A percentile compares a stretch with the other conserved stretches of the same genome.
Evolutionary conservation across 139 green algal genomes (phyloP).

Genomic region (Bryopsis sp.): DNA sequence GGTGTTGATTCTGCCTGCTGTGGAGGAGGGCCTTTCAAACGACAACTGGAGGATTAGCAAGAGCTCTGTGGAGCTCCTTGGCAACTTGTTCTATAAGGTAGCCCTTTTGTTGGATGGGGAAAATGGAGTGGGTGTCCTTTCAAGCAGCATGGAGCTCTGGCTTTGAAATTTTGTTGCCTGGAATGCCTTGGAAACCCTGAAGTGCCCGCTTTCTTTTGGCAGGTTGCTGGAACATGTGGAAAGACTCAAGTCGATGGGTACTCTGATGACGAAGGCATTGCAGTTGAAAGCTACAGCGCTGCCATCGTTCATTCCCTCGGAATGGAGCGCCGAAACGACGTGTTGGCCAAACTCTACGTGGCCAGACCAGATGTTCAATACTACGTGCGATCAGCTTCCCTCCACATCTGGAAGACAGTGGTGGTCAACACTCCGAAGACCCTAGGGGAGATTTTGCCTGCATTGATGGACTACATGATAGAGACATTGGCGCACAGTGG

Average conservation of each 20-base stretch:
- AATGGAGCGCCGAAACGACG: slow-evolving; percentile 30
- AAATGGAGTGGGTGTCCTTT: too few species aligned
- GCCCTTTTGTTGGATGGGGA: too few species aligned
- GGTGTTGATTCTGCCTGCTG: slow-evolving; percentile 81
- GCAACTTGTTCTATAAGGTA: slow-evolving; percentile 94
- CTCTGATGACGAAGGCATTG: slow-evolving; percentile 83
- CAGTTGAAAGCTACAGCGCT: slow-evolving; percentile 68
- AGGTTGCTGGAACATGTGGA: slow-evolving; percentile 76
- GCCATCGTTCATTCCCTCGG: slow-evolving; percentile 75
- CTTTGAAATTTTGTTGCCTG: too few species aligned
- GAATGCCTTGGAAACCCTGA: too few species aligned
- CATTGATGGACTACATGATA: slow-evolving; percentile 74
- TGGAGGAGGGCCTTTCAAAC: slow-evolving; percentile 78
- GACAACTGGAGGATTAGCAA: slow-evolving; percentile 95
- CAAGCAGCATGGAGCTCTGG: too few species aligned
- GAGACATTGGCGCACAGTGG: slow-evolving; percentile 50
- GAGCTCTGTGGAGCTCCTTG: slow-evolving; percentile 84
- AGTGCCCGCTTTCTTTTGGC: too few species aligned
- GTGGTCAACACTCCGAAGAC: slow-evolving; percentile 94
- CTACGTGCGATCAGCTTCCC: slow-evolving; percentile 66
- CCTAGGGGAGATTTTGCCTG: slow-evolving; percentile 76
- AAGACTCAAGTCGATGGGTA: slow-evolving; percentile 75
- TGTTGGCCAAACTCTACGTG: slow-evolving; percentile 84
- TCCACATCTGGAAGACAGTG: slow-evolving; percentile 95
- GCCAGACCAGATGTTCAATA: slow-evolving; percentile 67